Evolutionary conservation across 2,329 filamentous ascomycete genomes (phyloP).

Genomic region (Trichoderma aggressivum): DNA sequence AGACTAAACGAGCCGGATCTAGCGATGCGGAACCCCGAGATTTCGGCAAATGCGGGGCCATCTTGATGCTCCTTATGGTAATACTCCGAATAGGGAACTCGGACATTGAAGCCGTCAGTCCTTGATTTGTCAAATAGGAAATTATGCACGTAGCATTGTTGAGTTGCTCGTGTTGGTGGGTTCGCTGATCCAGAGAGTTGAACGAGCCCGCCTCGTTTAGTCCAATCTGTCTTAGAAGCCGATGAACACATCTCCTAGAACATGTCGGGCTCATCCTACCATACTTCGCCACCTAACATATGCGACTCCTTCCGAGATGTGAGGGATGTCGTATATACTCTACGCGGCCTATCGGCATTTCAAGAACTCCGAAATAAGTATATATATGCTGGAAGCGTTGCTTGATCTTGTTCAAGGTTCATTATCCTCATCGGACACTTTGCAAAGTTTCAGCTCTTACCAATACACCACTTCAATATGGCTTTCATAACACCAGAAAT

Average conservation of each 20-base stretch:
- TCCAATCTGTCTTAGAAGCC: not conserved
- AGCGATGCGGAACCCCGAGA: not conserved
- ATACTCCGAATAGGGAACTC: not conserved
- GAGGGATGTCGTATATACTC: not conserved
- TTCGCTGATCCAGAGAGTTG: not conserved
- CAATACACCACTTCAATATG: not conserved
- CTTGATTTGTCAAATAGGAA: not conserved
- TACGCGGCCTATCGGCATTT: not conserved
- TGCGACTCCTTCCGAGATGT: not conserved
- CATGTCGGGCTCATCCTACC: not conserved
- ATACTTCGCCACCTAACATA: not conserved
- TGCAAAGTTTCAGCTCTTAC: not conserved
- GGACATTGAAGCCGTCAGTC: not conserved
- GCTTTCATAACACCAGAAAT: not conserved
- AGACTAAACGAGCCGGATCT: not conserved
- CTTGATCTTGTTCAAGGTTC: not conserved
- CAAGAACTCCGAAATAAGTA: not conserved
- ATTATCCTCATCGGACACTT: not conserved
- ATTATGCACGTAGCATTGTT: not conserved
- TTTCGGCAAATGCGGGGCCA: not conserved
- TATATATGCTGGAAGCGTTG: not conserved
- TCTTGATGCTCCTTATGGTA: not conserved
- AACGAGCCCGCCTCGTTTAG: not conserved
- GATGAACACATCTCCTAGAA: not conserved
- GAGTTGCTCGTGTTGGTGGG: not conserved